phyloP scores from a whole-genome alignment of 2,329 filamentous ascomycete genomes.

The Aulographum hederae region DNA sequence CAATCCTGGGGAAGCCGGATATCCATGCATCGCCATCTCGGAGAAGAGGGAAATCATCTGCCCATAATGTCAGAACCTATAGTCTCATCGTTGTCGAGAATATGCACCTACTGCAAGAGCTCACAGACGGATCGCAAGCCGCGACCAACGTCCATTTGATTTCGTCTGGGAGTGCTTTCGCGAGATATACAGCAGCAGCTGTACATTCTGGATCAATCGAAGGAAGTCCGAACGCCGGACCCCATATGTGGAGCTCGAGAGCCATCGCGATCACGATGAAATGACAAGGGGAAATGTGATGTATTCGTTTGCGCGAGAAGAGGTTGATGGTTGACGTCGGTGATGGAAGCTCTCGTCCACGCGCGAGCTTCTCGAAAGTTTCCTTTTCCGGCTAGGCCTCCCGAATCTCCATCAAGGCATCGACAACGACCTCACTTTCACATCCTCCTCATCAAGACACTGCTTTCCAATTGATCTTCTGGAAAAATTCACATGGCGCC shows the following conservation, averaged over 20 bases:
- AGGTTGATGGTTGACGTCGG: too few relatives aligned
- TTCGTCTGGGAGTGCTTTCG: constrained; percentile 6
- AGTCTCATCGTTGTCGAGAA: too few relatives aligned
- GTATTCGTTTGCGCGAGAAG: too few relatives aligned
- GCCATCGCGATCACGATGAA: constrained; percentile 23
- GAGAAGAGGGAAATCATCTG: constrained; percentile 39
- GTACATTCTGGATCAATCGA: constrained; percentile 88
- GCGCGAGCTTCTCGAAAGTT: too few relatives aligned
- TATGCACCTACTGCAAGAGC: constrained; percentile 45
- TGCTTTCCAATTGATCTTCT: too few relatives aligned
- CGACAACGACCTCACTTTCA: too few relatives aligned
- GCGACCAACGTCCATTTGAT: constrained; percentile 23
- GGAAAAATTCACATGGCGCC: constrained; percentile 67
- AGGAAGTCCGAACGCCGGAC: constrained; percentile 69
- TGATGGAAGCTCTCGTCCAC: too few relatives aligned
- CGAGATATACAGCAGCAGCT: constrained; percentile 60
- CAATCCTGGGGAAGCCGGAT: constrained; percentile 43
- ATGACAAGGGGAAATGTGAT: not conserved
- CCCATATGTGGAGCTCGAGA: constrained; percentile 75
- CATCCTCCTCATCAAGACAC: too few relatives aligned
- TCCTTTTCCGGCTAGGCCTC: too few relatives aligned
- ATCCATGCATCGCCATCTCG: constrained; percentile 35
- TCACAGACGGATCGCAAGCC: constrained; percentile 44
- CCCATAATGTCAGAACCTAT: too few relatives aligned
- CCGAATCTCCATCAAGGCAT: too few relatives aligned